Percentiles rank a stretch among this genome's conserved stretches.
Evolutionary conservation across 331 rosid genomes (phyloP).

Genomic region (Rosa hybrid): DNA sequence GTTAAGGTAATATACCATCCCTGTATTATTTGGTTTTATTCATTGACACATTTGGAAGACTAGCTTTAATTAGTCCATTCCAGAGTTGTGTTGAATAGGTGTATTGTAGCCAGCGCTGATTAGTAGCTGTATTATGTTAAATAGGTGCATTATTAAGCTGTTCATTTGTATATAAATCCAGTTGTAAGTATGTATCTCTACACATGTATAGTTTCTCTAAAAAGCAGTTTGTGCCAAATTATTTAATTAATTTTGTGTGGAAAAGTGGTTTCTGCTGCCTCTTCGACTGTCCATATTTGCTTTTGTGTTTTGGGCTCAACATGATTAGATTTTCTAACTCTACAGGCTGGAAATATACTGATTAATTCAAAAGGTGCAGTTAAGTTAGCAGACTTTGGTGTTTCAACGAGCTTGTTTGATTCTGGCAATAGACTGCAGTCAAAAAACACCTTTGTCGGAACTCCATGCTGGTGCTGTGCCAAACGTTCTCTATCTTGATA

Average conservation of each 20-base stretch:
- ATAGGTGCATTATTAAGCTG: background rate
- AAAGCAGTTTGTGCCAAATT: too few species aligned
- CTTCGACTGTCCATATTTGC: background rate
- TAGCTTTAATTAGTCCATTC: background rate
- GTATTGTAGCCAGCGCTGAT: background rate
- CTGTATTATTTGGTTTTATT: background rate
- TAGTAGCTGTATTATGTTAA: background rate
- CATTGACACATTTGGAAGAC: background rate
- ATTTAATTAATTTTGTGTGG: too few species aligned
- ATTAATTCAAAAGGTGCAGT: constrained; percentile 32
- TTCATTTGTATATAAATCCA: background rate
- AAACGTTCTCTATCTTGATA: background rate
- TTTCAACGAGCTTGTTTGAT: constrained; percentile 39
- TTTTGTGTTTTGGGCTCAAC: background rate
- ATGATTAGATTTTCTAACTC: background rate
- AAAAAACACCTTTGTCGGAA: constrained; percentile 40
- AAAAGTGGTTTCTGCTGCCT: background rate
- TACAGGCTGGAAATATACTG: constrained; percentile 35
- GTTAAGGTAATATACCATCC: constrained; percentile 21
- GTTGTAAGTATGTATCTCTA: background rate
- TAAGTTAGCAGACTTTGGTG: constrained; percentile 39
- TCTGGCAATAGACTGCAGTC: constrained; percentile 30
- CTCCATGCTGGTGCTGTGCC: constrained; percentile 34
- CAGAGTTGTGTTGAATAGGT: background rate
- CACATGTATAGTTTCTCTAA: background rate